These are phyloP conservation scores for Wickerhamomyces queroliae DNA, from an alignment of 805 yeast species.

Conservation along the genomic window DNA sequence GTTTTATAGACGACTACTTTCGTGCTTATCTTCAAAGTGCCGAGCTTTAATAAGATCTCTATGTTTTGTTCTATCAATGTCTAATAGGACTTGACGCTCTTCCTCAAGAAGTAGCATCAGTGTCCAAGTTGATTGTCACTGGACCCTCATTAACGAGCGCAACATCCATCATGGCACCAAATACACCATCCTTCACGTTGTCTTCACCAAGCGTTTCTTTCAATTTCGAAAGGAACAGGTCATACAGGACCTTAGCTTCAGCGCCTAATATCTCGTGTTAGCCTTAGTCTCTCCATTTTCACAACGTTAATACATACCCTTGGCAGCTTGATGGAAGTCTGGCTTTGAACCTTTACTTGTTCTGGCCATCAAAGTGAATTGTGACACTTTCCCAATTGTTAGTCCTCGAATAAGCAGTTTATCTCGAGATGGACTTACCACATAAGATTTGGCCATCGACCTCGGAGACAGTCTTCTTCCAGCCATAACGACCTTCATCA, in stretches of 20 bases:
- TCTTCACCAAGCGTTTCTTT: constrained; percentile 49
- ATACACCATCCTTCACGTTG: constrained; percentile 79
- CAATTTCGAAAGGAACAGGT: constrained; percentile 43
- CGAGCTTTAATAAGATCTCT: too few relatives aligned
- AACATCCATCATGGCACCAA: constrained; percentile 98
- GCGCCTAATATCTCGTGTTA: constrained; percentile 65
- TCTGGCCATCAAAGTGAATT: constrained; percentile 83
- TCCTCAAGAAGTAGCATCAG: constrained; percentile 23
- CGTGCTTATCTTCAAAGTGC: too few relatives aligned
- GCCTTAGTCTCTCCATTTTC: too few relatives aligned
- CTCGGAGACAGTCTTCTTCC: constrained; percentile 71
- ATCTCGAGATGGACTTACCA: constrained; percentile 22
- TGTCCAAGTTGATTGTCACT: constrained; percentile 79
- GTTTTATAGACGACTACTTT: too few relatives aligned
- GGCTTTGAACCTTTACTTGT: constrained; percentile 92
- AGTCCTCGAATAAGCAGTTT: not conserved
- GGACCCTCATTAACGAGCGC: constrained; percentile 89
- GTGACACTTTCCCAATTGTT: constrained; percentile 50
- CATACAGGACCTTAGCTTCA: constrained; percentile 36
- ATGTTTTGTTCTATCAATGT: too few relatives aligned
- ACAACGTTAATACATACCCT: constrained; percentile 63
- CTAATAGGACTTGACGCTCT: too few relatives aligned
- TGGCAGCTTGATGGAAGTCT: constrained; percentile 89
- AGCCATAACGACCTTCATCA: constrained; percentile 59
- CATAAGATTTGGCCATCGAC: constrained; percentile 66